phyloP scores from a whole-genome alignment of 441 rosid genomes.

The Mallotus japonicus region DNA sequence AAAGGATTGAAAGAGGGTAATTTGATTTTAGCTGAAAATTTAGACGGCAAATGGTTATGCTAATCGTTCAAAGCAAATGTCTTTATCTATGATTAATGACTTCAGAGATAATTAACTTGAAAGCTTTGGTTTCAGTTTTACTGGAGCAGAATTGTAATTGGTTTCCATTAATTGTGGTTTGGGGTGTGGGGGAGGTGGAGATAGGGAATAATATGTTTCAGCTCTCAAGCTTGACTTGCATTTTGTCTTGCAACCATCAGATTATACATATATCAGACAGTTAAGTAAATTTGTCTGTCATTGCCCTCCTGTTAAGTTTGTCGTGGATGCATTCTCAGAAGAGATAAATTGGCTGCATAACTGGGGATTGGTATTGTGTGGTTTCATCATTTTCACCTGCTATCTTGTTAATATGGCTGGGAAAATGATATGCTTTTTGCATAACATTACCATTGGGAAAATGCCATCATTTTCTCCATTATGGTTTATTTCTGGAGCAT shows the following conservation, averaged over 20 bases:
- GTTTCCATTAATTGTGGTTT: background rate
- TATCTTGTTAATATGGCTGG: background rate
- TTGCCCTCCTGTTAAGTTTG: background rate
- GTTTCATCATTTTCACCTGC: background rate
- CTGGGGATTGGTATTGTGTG: background rate
- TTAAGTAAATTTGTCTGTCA: background rate
- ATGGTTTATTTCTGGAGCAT: background rate
- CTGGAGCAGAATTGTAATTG: background rate
- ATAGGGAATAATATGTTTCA: background rate
- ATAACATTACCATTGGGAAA: background rate
- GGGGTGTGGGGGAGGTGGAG: background rate
- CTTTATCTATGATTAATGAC: background rate
- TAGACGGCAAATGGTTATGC: background rate
- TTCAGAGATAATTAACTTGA: no score
- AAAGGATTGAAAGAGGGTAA: background rate
- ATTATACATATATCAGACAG: background rate
- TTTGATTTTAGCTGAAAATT: background rate
- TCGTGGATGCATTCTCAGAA: background rate
- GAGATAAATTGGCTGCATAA: background rate
- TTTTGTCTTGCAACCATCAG: background rate
- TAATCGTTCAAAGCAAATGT: background rate
- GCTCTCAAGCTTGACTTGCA: background rate
- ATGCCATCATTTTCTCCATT: background rate
- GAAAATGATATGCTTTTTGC: background rate
- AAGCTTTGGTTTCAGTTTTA: background rate